Base-by-base conservation (phyloP, 2,329 filamentous ascomycete species). In the Ceratocystis variospora region DNA sequence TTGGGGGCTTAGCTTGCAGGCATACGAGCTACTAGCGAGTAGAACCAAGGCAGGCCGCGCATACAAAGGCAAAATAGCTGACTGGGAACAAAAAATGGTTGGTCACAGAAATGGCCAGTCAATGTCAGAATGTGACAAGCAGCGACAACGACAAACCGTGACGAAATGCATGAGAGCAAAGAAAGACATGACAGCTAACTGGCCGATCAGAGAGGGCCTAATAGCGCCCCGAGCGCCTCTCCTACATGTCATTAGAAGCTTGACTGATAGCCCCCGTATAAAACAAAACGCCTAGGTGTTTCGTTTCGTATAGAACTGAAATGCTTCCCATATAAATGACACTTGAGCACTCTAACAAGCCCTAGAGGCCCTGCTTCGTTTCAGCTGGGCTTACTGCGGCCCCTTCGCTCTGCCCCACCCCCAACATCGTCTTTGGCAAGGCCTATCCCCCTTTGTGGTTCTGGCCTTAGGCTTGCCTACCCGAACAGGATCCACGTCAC, bases 1-100 rank as follows among this genome's bases (percentile, higher is more conserved):
- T 57, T 31, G 53, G 53, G 53, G 53, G 53, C 53, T 57, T 33
- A 57, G 53, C 53, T 57, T 37, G 53, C 53, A 57, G 22, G 53
- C 22, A 31, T 57, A 57, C 53, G 53, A 57, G 28, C 17, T 53
- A 33, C 44, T 46, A 19, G 19, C 10, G 19, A 31, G 45, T 37
- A 15, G 12, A 50, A 50, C 17, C 7, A 22, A n/a, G 17, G 46
- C 15, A 31, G 53, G 25, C 53, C 53, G 28, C 8, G 53, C 15
- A 57, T 17, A 57, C 53, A 57, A 28, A 55, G 7, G 7, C 46
- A 22, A 22, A 8, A 22, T 28, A 15, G 19, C 53, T 57, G 22
- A 28, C 2, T 28, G 19, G 25, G 53, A 17, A 15, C 25, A 17
- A 5, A 4, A n/a, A n/a, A n/a, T n/a, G n/a, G n/a, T n/a, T n/a